Percentiles rank a stretch among this genome's conserved stretches.
Evolutionary conservation across 1,284 basidiomycete genomes (phyloP).

Genomic region (Sutorius eximius): DNA sequence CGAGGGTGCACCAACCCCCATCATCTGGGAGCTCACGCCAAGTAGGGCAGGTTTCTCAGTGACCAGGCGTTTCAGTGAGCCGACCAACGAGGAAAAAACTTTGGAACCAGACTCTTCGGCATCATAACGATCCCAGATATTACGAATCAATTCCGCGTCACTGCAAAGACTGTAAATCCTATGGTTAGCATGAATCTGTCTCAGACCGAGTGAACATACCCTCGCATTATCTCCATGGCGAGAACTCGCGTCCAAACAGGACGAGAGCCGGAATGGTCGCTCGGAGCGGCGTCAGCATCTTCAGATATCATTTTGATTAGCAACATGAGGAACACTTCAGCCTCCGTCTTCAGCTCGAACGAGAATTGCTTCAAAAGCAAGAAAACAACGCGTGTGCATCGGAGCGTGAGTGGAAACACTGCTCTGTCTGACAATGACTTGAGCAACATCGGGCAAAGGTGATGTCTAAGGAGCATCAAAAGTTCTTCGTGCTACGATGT

Average conservation of each 20-base stretch:
- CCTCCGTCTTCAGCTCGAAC: constrained; percentile 73
- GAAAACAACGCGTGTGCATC: constrained; percentile 91
- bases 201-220: constrained; percentile 41
- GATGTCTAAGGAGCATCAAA: constrained; percentile 80
- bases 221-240: constrained; percentile 89
- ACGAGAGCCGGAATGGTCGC: constrained; percentile 44
- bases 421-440: constrained; percentile 84
- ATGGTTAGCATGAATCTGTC: constrained; percentile 5
- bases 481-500: constrained; percentile 72
- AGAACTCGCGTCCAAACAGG: constrained; percentile 88
- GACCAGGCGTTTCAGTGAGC: constrained; percentile 78
- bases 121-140: constrained; percentile 83
- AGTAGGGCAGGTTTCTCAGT: constrained; percentile 86
- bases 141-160: constrained; percentile 79
- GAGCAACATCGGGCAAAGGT: constrained; percentile 88
- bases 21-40: constrained; percentile 78
- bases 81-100: constrained; percentile 79
- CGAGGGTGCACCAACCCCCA: constrained; percentile 65
- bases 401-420: constrained; percentile 84
- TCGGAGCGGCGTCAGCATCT: constrained; percentile 46
- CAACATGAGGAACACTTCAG: constrained; percentile 82
- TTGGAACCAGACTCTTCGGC: constrained; percentile 59
- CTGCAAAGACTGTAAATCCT: constrained; percentile 63
- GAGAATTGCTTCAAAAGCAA: constrained; percentile 92
- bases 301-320: constrained; percentile 79